Percentiles rank a stretch among this genome's conserved stretches.
phyloP scores from a whole-genome alignment of 192 early-diverging fungal species.

The Backusella tuberculispora region DNA sequence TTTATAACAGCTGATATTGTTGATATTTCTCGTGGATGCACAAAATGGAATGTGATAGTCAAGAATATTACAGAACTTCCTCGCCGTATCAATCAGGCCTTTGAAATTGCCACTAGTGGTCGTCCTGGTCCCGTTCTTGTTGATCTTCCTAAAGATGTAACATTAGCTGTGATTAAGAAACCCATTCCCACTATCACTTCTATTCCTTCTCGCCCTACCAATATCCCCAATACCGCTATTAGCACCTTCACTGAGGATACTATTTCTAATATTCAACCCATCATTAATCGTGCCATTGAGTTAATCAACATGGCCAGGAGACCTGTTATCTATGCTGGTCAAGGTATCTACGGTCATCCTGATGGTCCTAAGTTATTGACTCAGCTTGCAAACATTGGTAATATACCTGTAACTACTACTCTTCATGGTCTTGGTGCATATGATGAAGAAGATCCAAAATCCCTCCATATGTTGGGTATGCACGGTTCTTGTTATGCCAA shows the following conservation, averaged over 20 bases:
- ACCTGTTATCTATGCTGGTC: too few species aligned
- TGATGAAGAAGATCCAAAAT: too few species aligned
- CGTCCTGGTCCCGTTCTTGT: too few species aligned
- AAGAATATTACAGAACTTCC: too few species aligned
- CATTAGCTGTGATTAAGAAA: constrained; percentile 81
- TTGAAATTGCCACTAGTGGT: too few species aligned
- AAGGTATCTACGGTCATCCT: constrained; percentile 81
- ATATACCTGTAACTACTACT: constrained; percentile 98
- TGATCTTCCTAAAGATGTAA: too few species aligned
- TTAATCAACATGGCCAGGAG: constrained; percentile 87
- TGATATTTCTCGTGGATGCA: constrained; percentile 93
- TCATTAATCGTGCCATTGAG: constrained; percentile 74
- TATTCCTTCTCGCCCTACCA: constrained; percentile 72
- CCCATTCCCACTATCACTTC: constrained; percentile 77
- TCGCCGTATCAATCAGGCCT: too few species aligned
- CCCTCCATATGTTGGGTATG: too few species aligned
- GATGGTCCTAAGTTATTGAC: constrained; percentile 81
- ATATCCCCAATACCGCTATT: constrained; percentile 53
- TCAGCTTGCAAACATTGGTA: constrained; percentile 83
- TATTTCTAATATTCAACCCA: constrained; percentile 51
- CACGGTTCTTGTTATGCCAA: constrained; percentile 99
- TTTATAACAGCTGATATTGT: constrained; percentile 79
- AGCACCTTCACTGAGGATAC: constrained; percentile 47
- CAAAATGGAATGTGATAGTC: too few species aligned
- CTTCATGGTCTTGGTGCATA: too few species aligned